Evolutionary conservation across 2,329 filamentous ascomycete species (phyloP), one percentile per base, ranked within the genome.

Genomic region (Colletotrichum tropicicola): DNA sequence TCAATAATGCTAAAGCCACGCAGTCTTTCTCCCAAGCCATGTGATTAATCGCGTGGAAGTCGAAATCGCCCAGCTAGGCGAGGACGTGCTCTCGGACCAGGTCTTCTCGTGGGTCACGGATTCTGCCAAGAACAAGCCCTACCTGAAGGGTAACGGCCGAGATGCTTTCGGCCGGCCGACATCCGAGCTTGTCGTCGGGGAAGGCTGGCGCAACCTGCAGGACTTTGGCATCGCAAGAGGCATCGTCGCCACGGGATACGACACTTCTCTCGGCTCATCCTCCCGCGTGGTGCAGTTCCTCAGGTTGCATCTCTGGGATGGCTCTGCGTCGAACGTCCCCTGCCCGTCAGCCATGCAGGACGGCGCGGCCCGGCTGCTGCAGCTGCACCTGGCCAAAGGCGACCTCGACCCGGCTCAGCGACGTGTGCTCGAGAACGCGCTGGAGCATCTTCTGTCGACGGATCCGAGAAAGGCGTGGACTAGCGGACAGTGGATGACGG

Each of bases 401-500:
- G 43, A 48, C 6, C 59, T 75, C 5, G 69, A 73, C 0, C 68
- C 74, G 0, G 66, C 72, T 2, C 73, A 80, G 66, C 76, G 77
- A 7, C 68, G 69, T 17, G 83, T 88, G 0, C 82, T 89, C 49
- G 77, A 83, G 37, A 80, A 85, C 41, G 85, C 85, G 4, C 87
- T 83, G 67, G 71, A 76, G 6, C 83, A 83, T 12, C 77, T 92
- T 4, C 86, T 79, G 1, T 86, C 84, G 4, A 79, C 85, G 5
- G 81, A 90, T 23, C 77, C 80, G 0, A 58, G 70, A 0, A 68
- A 75, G 17, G 85, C 87, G 0, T 93, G 90, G 91, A 93, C 90
- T 0, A 91, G 86, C 41, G 90, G 90, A 0, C 91, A 93, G 73
- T 93, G 91, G 91, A 92, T 93, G 91, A 93, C 91, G 0, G 90